Evolutionary conservation across 192 early-diverging fungal genomes (phyloP), one percentile per base, ranked within the genome.

Genomic region (Coemansia sp.): DNA sequence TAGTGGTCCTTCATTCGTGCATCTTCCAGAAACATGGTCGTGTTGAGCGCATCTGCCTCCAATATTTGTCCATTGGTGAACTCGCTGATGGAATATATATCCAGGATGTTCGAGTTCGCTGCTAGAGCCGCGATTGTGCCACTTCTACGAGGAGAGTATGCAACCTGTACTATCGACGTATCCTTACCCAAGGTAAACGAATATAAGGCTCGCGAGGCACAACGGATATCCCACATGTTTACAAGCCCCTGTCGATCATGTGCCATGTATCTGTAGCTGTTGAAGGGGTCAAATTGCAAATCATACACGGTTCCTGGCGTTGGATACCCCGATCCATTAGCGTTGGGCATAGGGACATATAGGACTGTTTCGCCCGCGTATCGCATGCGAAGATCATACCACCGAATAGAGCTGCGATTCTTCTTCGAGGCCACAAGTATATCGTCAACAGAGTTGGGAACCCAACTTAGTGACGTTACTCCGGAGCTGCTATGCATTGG

Each of bases 221-320:
- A 74, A 64, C 80, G 75, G n/a, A 74, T 66, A 56, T 83, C 80
- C 80, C 80, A 83, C 71, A 83, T 72, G 63, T 74, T 67, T 16
- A 69, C 71, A 43, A 60, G 47, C 11, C 80, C 76, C 10, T 52
- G 43, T 12, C 80, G 62, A 59, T 83, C 72, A 67, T 74, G 68
- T 9, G 80, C 76, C 80, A 83, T 70, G 49, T 75, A 83, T 9
- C 72, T 71, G 38, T 69, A 32, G 57, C 56, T 68, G 69, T 71
- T 77, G 60, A 77, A 83, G 13, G 80, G 80, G 10, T 83, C 80
- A 53, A 83, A 83, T 49, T 77, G 71, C 75, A 83, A 47, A 26
- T 83, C 75, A 21, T 77, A 77, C 18, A 82, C 69, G 63, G 75
- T 71, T 19, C 65, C 69, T 12, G 73, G 48, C n/a, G 65, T 26